Conservation (phyloP, 805 yeast genomes). For the Starmerella apis region DNA sequence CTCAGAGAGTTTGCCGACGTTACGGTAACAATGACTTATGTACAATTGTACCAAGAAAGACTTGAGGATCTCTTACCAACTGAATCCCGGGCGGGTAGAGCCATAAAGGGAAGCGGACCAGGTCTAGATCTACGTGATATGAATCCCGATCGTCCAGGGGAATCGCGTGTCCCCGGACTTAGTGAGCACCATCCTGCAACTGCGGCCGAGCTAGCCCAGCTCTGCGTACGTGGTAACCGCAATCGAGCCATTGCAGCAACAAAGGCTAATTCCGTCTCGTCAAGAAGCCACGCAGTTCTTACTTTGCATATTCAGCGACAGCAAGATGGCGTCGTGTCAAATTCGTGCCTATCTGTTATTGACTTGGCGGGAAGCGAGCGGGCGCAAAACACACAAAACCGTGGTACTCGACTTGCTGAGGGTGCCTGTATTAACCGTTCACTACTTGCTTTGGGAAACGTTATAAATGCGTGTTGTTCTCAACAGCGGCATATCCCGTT, state of each 20-base stretch:
- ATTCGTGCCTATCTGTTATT: conserved; percentile 63
- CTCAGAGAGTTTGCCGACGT: conserved; percentile 38
- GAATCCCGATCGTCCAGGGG: conserved; percentile 48
- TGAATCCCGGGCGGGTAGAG: conserved; percentile 22
- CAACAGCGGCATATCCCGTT: conserved; percentile 71
- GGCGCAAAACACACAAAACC: conserved; percentile 77
- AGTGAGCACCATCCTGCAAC: conserved; percentile 47
- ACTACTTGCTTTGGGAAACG: conserved; percentile 78
- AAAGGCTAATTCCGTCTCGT: conserved; percentile 80
- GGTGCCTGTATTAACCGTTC: conserved; percentile 93
- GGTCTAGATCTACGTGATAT: conserved; percentile 39
- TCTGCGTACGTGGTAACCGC: conserved; percentile 17
- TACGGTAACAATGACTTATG: conserved; percentile 34
- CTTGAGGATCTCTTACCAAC: conserved; percentile 70
- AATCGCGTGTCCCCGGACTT: conserved; percentile 59
- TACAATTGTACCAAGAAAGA: conserved; percentile 87
- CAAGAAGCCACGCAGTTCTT: conserved; percentile 87
- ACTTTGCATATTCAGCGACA: conserved; percentile 50
- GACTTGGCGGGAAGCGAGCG: conserved; percentile 94
- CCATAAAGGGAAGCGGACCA: conserved; percentile 11
- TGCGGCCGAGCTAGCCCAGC: conserved; percentile 26
- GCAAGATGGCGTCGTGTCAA: conserved; percentile 28
- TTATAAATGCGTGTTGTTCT: conserved; percentile 58
- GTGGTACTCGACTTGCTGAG: conserved; percentile 72
- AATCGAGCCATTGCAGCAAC: conserved; percentile 72